Conservation (phyloP, 768 basidiomycete species). For the Epithele typhae region DNA sequence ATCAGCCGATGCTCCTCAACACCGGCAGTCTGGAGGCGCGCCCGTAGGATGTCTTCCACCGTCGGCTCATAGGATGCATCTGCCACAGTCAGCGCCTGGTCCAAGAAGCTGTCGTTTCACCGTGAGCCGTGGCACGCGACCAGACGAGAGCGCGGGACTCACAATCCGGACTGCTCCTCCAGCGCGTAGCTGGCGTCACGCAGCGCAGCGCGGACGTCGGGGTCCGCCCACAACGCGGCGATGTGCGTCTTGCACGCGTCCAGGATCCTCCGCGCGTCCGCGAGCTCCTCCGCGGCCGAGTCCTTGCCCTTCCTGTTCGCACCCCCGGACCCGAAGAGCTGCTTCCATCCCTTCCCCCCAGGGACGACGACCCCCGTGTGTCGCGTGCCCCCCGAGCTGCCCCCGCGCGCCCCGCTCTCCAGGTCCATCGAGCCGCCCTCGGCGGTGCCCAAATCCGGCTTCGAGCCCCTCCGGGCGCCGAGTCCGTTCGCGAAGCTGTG, state of each 20-base stretch:
- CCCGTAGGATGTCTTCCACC: slow-evolving; percentile 61
- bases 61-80: slow-evolving; percentile 48
- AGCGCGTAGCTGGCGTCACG: slow-evolving; percentile 40
- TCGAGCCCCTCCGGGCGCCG: no score
- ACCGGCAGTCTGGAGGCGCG: slow-evolving; percentile 58
- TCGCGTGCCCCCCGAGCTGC: no score
- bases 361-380: slow-evolving; percentile 46
- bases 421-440: no score
- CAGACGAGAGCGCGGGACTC: neutral
- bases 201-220: slow-evolving; percentile 39
- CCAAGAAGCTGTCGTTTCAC: slow-evolving; percentile 44
- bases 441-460: no score
- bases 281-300: slow-evolving; percentile 32
- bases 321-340: slow-evolving; percentile 27
- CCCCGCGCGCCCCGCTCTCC: no score
- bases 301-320: slow-evolving; percentile 6
- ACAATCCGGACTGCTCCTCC: slow-evolving; percentile 62
- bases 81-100: slow-evolving; percentile 49
- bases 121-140: neutral
- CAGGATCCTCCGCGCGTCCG: slow-evolving; percentile 41
- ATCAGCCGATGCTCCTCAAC: slow-evolving; percentile 59
- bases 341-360: slow-evolving; percentile 46
- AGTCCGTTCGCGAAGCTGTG: no score
- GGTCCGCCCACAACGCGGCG: slow-evolving; percentile 46
- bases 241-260: slow-evolving; percentile 54